Percentiles rank a stretch among this genome's conserved stretches.
These are phyloP conservation scores for Solanum microdontum DNA, from an alignment of 257 asterid species.

Conservation along the genomic window DNA sequence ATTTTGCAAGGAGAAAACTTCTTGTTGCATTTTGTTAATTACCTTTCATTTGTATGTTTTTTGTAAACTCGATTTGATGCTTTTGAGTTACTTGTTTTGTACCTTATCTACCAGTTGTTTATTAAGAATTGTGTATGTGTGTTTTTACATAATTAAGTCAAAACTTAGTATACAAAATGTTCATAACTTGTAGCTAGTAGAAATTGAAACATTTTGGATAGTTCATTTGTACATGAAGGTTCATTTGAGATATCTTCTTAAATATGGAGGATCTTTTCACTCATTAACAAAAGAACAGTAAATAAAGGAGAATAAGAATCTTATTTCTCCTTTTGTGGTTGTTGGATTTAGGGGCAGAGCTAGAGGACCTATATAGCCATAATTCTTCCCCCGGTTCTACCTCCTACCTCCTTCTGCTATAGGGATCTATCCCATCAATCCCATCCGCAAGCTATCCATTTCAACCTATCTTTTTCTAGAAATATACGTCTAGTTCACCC, in stretches of 20 bases:
- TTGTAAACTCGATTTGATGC: neutral
- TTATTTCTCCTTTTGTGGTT: neutral
- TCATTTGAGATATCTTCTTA: neutral
- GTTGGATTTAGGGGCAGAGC: neutral
- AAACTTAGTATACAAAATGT: neutral
- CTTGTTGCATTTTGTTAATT: neutral
- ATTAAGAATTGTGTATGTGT: neutral
- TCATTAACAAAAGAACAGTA: neutral
- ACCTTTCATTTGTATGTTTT: neutral
- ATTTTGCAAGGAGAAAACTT: neutral
- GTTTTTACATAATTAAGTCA: too few species aligned
- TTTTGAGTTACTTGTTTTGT: neutral
- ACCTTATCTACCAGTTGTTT: neutral
- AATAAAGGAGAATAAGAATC: neutral
- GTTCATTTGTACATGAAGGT: neutral
- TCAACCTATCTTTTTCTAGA: too few species aligned
- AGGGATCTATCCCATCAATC: neutral
- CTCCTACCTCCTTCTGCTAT: neutral
- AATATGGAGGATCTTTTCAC: neutral
- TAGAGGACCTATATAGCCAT: too few species aligned
- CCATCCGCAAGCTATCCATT: neutral
- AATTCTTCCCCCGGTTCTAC: too few species aligned
- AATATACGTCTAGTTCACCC: neutral
- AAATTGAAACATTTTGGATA: neutral
- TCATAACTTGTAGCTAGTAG: neutral